Conservation (phyloP, 1,284 basidiomycete genomes). For the Cutaneotrichosporon sp. region DNA sequence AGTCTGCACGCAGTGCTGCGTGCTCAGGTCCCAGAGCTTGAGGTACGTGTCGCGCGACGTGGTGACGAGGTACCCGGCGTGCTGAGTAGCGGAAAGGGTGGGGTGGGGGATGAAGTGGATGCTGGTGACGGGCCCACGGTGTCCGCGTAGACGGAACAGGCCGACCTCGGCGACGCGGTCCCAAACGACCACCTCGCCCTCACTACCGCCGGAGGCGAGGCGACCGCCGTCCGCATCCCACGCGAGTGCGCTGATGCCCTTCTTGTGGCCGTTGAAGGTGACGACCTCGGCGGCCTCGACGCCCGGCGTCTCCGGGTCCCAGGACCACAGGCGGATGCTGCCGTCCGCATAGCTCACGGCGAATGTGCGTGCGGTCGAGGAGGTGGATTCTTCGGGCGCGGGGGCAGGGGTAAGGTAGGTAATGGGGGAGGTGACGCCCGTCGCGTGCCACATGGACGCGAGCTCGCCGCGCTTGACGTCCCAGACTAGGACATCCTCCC, state of each 20-base stretch:
- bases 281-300: slow-evolving; percentile 65
- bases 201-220: slow-evolving; percentile 78
- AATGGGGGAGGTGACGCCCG: slow-evolving; percentile 85
- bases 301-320: slow-evolving; percentile 48
- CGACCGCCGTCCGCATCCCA: slow-evolving; percentile 81
- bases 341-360: slow-evolving; percentile 98
- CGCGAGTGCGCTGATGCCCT: slow-evolving; percentile 76
- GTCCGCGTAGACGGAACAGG: slow-evolving; percentile 74
- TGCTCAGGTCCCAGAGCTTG: slow-evolving; percentile 93
- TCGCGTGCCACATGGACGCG: slow-evolving; percentile 98
- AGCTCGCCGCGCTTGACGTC: slow-evolving; percentile 92
- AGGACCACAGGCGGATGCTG: slow-evolving; percentile 84
- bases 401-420: slow-evolving; percentile 82
- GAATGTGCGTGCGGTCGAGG: slow-evolving; percentile 59
- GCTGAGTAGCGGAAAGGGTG: slow-evolving; percentile 58
- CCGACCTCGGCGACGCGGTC: slow-evolving; percentile 87
- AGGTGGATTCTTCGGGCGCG: slow-evolving; percentile 35
- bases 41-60: slow-evolving; percentile 90
- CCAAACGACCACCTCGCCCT: slow-evolving; percentile 97
- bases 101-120: slow-evolving; percentile 72
- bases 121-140: slow-evolving; percentile 86
- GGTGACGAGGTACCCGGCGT: slow-evolving; percentile 71
- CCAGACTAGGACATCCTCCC: slow-evolving; percentile 98
- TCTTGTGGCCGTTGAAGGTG: slow-evolving; percentile 97
- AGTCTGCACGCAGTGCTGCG: slow-evolving; percentile 95